These are phyloP conservation scores for Colletotrichum trifolii DNA, from an alignment of 2,329 filamentous ascomycete species.

Conservation along the genomic window DNA sequence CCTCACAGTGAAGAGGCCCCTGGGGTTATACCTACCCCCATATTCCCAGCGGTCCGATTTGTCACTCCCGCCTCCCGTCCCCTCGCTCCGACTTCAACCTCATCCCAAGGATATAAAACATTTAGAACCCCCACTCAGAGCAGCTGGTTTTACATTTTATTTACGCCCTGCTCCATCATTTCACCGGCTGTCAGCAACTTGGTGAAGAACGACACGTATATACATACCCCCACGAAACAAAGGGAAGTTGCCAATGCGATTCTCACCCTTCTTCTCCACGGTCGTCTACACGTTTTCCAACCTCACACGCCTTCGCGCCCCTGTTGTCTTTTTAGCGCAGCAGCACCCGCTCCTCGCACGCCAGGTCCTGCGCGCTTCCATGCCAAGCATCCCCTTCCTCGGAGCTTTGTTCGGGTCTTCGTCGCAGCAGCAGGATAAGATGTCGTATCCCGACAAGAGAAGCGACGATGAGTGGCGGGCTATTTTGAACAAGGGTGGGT, in stretches of 20 bases:
- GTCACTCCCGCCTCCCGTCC: conserved; percentile 24
- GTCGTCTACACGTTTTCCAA: conserved; percentile 61
- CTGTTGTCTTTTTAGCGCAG: conserved; percentile 37
- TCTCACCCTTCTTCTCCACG: conserved; percentile 59
- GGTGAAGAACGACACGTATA: not conserved
- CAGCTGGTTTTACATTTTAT: too few relatives aligned
- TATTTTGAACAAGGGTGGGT: conserved; percentile 71
- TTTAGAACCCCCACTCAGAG: too few relatives aligned
- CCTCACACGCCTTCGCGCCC: conserved; percentile 51
- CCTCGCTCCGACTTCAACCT: conserved; percentile 6
- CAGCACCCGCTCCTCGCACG: conserved; percentile 39
- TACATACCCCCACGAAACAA: not conserved
- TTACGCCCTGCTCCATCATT: too few relatives aligned
- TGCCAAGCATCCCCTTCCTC: conserved; percentile 83
- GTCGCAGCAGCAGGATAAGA: conserved; percentile 64
- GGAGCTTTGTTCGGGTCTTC: conserved; percentile 79
- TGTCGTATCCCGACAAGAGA: conserved; percentile 85
- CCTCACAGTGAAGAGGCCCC: conserved; percentile 6
- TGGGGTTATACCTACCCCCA: conserved; percentile 4
- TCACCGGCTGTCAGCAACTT: too few relatives aligned
- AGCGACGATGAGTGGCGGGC: conserved; percentile 89
- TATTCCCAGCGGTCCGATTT: conserved; percentile 25
- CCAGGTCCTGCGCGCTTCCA: conserved; percentile 61
- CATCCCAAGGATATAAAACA: too few relatives aligned
- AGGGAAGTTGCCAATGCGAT: conserved; percentile 54